Percentiles rank a stretch among this genome's conserved stretches.
These are phyloP conservation scores for Suillus ampliporus DNA, from an alignment of 768 basidiomycete species.

Conservation along the genomic window DNA sequence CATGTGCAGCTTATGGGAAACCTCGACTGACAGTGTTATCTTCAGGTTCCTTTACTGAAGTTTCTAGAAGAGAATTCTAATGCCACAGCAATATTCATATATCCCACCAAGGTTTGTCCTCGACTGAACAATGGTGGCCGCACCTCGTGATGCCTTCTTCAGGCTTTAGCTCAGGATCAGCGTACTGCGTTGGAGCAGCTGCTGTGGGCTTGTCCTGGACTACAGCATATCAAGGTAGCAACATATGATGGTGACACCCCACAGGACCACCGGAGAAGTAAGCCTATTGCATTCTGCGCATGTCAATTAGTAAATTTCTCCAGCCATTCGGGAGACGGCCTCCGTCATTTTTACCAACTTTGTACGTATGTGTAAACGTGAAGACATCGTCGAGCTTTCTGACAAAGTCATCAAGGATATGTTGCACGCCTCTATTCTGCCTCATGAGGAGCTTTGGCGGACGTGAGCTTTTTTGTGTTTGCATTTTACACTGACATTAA, in stretches of 20 bases:
- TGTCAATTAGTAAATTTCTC: neutral
- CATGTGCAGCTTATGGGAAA: neutral
- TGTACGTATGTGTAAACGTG: constrained; percentile 44
- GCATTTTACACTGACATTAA: constrained; percentile 10
- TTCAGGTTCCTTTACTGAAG: constrained; percentile 71
- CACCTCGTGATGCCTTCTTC: neutral
- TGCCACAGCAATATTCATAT: constrained; percentile 82
- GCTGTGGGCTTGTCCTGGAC: constrained; percentile 59
- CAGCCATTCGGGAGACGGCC: constrained; percentile 72
- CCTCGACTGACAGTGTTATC: constrained; percentile 4
- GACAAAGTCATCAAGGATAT: constrained; percentile 61
- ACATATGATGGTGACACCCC: constrained; percentile 93
- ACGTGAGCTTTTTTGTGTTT: constrained; percentile 43
- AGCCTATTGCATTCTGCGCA: constrained; percentile 8
- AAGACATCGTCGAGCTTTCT: neutral
- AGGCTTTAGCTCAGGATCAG: constrained; percentile 93
- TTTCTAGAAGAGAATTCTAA: constrained; percentile 64
- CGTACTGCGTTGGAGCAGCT: constrained; percentile 71
- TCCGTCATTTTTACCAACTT: constrained; percentile 92
- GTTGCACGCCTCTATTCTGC: constrained; percentile 83
- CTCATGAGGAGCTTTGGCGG: constrained; percentile 86
- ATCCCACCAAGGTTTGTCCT: constrained; percentile 77
- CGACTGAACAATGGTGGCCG: neutral
- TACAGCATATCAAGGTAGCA: constrained; percentile 68
- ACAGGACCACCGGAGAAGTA: constrained; percentile 66